Evolutionary conservation across 768 basidiomycete genomes (phyloP).

Genomic region (Sistotremastrum niveocremeum): DNA sequence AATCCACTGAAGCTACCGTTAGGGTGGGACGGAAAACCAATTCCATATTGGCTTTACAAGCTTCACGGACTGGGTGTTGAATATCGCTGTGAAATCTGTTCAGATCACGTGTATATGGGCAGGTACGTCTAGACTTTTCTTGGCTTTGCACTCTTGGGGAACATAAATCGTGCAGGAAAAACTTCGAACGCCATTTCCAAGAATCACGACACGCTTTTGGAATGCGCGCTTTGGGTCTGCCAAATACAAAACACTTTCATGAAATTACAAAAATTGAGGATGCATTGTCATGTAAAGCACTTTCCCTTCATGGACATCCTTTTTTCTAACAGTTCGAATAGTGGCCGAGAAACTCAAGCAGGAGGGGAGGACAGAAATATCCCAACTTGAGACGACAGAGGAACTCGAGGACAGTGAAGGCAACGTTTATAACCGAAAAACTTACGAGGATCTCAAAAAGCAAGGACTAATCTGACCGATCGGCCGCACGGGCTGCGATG

Average conservation of each 20-base stretch:
- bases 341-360: constrained; percentile 96
- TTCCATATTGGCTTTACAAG: constrained; percentile 98
- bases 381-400: constrained; percentile 90
- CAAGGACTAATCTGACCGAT: constrained; percentile 66
- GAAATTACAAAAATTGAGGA: constrained; percentile 97
- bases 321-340: constrained; percentile 16
- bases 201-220: constrained; percentile 97
- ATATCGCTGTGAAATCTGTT: constrained; percentile 96
- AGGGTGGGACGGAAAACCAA: constrained; percentile 98
- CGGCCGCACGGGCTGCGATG: neutral
- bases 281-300: constrained; percentile 72
- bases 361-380: constrained; percentile 90
- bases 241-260: constrained; percentile 98
- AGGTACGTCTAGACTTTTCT: constrained; percentile 34
- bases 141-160: neutral
- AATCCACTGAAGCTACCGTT: constrained; percentile 95
- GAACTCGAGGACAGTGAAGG: constrained; percentile 98
- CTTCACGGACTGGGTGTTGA: constrained; percentile 96
- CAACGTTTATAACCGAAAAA: constrained; percentile 96
- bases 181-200: constrained; percentile 94
- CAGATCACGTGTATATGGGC: constrained; percentile 94
- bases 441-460: constrained; percentile 94
- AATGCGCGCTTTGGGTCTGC: constrained; percentile 92
- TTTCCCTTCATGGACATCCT: neutral
- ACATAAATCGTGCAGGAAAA: constrained; percentile 45